Evolutionary conservation across 169 alveolate genomes (phyloP).

Genomic region (Besnoitia besnoiti): DNA sequence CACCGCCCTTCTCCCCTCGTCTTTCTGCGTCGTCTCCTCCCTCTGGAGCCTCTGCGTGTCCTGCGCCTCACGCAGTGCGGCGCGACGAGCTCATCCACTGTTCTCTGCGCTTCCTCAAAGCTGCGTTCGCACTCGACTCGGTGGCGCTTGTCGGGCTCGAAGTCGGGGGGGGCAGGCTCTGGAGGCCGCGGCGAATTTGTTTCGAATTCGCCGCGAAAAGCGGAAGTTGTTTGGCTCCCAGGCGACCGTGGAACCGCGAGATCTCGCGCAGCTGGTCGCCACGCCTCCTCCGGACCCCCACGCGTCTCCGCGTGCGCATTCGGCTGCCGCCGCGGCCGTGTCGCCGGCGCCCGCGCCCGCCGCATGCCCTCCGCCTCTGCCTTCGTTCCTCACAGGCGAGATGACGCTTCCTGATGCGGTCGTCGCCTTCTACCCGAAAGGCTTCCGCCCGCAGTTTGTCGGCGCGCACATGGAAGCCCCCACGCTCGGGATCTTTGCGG

Average conservation of each 20-base stretch:
- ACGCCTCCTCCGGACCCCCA: neutral
- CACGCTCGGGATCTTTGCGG: slow-evolving; percentile 4
- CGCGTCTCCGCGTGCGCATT: neutral
- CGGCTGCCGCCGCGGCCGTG: neutral
- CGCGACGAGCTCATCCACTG: neutral
- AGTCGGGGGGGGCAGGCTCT: neutral
- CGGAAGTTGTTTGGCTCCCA: neutral
- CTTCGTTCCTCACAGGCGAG: neutral
- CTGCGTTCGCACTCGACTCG: neutral
- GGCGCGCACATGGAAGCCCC: slow-evolving; percentile 14
- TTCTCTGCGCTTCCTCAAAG: neutral
- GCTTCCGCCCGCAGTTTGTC: neutral
- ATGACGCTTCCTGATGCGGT: neutral
- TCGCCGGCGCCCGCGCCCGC: neutral
- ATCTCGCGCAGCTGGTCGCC: neutral
- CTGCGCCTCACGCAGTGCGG: neutral
- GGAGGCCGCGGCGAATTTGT: neutral
- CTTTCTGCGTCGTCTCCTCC: neutral
- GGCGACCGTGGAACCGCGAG: neutral
- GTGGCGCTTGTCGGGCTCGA: neutral
- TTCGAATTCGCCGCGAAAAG: neutral
- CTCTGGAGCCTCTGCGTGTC: neutral
- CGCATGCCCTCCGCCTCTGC: neutral
- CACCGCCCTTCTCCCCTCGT: too few species aligned
- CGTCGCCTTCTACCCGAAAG: neutral